Evolutionary conservation across 495 filamentous ascomycete species (phyloP).

Genomic region (Penicillium paradoxum): DNA sequence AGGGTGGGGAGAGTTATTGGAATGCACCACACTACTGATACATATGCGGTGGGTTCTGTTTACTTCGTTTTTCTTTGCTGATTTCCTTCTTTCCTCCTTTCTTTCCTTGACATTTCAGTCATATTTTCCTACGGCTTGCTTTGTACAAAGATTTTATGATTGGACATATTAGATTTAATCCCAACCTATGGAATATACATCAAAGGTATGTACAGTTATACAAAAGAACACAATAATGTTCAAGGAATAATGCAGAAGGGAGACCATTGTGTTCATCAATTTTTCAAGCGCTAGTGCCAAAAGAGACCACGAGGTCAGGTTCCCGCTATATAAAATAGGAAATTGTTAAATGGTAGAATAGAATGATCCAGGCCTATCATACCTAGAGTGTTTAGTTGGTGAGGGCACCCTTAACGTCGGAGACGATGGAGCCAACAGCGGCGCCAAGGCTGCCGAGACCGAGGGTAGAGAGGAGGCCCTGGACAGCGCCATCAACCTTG

Average conservation of each 20-base stretch:
- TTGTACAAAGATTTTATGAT: background rate
- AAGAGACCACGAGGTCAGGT: constrained; percentile 1
- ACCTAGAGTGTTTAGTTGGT: constrained; percentile 14
- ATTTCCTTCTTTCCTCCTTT: no score
- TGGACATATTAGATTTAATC: background rate
- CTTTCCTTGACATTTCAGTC: no score
- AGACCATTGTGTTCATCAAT: constrained; percentile 21
- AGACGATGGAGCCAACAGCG: constrained; percentile 17
- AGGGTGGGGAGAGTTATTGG: constrained; percentile 37
- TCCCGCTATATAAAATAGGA: constrained; percentile 10
- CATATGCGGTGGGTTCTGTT: background rate
- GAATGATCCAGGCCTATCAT: constrained; percentile 20
- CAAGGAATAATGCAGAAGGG: constrained; percentile 11
- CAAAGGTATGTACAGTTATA: constrained; percentile 17
- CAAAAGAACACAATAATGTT: constrained; percentile 9
- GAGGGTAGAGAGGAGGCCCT: constrained; percentile 18
- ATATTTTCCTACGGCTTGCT: no score
- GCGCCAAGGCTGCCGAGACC: constrained; percentile 17
- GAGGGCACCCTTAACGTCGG: background rate
- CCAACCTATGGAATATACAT: background rate
- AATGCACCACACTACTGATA: constrained; percentile 13
- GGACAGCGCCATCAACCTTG: constrained; percentile 15
- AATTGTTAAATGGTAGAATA: constrained; percentile 17
- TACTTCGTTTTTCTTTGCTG: background rate
- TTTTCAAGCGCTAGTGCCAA: constrained; percentile 10